Evolutionary conservation across 371 early-diverging fungal species (phyloP).

Genomic region (Mucor indicus): DNA sequence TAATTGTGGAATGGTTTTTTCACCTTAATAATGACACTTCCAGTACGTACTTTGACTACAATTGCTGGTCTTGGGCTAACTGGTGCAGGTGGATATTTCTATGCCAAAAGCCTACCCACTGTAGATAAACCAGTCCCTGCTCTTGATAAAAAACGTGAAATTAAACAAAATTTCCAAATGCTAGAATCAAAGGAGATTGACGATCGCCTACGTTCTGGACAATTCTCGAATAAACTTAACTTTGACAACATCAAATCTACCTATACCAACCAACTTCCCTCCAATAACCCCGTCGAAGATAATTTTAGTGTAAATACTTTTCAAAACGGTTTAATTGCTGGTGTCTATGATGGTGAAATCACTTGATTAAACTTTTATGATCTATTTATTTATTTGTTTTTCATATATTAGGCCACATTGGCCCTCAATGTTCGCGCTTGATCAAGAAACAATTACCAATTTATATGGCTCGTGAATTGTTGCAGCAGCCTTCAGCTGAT

Average conservation of each 20-base stretch:
- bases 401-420: conserved; percentile 52
- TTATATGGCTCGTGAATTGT: conserved; percentile 40
- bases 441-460: conserved; percentile 41
- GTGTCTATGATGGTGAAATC: conserved; percentile 49
- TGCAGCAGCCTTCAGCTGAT: too few relatives aligned
- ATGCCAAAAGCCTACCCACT: too few relatives aligned
- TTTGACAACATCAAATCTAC: conserved; percentile 26
- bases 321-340: conserved; percentile 34
- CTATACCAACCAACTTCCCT: conserved; percentile 39
- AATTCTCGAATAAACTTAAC: conserved; percentile 21
- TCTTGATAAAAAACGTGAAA: too few relatives aligned
- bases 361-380: too few relatives aligned
- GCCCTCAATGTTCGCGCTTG: conserved; percentile 35
- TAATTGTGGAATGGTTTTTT: too few relatives aligned
- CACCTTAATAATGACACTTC: conserved; percentile 27
- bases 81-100: conserved; percentile 25
- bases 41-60: conserved; percentile 24
- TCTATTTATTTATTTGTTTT: too few relatives aligned
- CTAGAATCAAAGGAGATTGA: conserved; percentile 32
- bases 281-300: conserved; percentile 49
- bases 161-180: too few relatives aligned
- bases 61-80: conserved; percentile 25
- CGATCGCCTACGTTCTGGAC: conserved; percentile 27
- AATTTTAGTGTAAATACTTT: conserved; percentile 38
- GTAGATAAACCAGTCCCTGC: too few relatives aligned